Evolutionary conservation across 352 stramenopile genomes (phyloP).

Genomic region (Globisporangium echinulatum): DNA sequence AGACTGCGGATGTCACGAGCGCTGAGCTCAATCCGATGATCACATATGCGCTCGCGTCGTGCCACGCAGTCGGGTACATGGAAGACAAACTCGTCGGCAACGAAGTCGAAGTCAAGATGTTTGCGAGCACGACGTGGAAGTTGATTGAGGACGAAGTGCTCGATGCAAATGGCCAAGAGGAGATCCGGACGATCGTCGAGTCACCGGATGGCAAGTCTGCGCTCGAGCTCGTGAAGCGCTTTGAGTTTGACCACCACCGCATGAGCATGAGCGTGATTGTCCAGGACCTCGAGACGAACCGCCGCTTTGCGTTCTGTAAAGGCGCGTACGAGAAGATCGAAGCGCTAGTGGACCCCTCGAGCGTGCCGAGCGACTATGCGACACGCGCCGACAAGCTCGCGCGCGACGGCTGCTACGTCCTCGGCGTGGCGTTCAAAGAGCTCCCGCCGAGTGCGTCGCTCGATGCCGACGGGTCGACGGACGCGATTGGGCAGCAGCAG

Average conservation of each 20-base stretch:
- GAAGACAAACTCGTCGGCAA: conserved; percentile 57
- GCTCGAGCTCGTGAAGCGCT: conserved; percentile 68
- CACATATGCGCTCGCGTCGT: conserved; percentile 44
- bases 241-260: conserved; percentile 80
- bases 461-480: neutral
- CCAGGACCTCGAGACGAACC: conserved; percentile 23
- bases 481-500: neutral
- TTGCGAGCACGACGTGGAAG: conserved; percentile 44
- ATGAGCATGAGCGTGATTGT: conserved; percentile 86
- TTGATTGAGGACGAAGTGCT: conserved; percentile 23
- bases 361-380: conserved; percentile 58
- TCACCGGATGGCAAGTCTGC: conserved; percentile 6
- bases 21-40: conserved; percentile 10
- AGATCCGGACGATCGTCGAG: conserved; percentile 13
- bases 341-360: conserved; percentile 30
- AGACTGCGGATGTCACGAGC: conserved; percentile 12
- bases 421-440: conserved; percentile 44
- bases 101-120: conserved; percentile 71
- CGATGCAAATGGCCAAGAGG: conserved; percentile 18
- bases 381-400: conserved; percentile 24
- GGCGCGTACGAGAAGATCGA: conserved; percentile 73
- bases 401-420: conserved; percentile 69
- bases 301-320: conserved; percentile 64
- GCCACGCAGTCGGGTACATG: conserved; percentile 54
- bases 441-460: conserved; percentile 2